phyloP scores from a whole-genome alignment of 1,284 basidiomycete genomes.

The Ganoderma boninense region DNA sequence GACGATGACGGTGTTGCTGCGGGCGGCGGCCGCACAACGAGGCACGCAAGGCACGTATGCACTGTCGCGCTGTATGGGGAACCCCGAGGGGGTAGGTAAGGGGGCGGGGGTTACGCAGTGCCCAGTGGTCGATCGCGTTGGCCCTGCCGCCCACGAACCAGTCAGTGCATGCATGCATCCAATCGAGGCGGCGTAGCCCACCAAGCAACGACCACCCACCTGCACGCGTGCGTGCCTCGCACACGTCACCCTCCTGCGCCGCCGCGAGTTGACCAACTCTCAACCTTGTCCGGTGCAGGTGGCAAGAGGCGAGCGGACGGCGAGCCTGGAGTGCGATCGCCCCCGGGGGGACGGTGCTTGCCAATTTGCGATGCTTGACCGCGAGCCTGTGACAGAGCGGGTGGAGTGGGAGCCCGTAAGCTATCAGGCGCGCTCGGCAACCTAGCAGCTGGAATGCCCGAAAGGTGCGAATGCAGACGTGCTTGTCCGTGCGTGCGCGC shows the following conservation, averaged over 20 bases:
- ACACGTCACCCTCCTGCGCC: not conserved
- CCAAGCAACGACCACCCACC: not conserved
- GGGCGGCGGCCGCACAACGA: not conserved
- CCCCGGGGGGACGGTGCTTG: not conserved
- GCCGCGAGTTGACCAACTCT: not conserved
- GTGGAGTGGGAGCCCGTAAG: slow-evolving; percentile 2
- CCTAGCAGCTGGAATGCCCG: slow-evolving; percentile 13
- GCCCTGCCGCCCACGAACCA: not conserved
- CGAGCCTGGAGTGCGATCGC: slow-evolving; percentile 7
- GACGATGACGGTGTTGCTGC: not conserved
- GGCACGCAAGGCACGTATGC: not conserved
- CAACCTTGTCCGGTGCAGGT: not conserved
- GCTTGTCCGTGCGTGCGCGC: not conserved
- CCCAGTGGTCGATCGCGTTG: not conserved
- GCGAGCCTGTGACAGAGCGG: not conserved
- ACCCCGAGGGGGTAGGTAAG: not conserved
- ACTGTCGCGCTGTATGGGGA: not conserved
- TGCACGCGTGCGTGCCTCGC: not conserved
- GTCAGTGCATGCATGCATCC: not conserved
- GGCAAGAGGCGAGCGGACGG: not conserved
- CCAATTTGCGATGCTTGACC: not conserved
- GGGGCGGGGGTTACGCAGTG: not conserved
- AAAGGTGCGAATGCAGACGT: not conserved
- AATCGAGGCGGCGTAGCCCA: not conserved
- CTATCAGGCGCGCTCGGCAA: not conserved